These are phyloP conservation scores for Thelonectria blattea DNA, from an alignment of 2,329 filamentous ascomycete species.

Conservation along the genomic window DNA sequence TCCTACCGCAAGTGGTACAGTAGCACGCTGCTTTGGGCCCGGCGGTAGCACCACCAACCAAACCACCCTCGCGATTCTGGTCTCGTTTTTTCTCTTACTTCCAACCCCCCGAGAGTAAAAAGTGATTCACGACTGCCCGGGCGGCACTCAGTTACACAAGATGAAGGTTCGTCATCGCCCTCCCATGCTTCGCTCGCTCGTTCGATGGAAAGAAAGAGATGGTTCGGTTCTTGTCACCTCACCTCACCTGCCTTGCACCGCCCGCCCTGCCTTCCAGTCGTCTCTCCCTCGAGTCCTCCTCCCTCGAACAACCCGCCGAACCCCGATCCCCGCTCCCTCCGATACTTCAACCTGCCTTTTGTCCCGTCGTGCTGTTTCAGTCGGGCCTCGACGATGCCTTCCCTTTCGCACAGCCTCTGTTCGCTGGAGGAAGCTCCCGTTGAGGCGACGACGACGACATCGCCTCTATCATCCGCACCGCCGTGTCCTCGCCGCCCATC, in stretches of 20 bases:
- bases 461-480: slow-evolving; percentile 3
- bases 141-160: slow-evolving; percentile 42
- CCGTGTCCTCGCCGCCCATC: slow-evolving; percentile 13
- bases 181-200: slow-evolving; percentile 22
- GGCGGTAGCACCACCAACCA: slow-evolving; percentile 30
- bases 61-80: slow-evolving; percentile 31
- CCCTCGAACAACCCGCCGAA: not conserved
- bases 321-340: slow-evolving; percentile 8
- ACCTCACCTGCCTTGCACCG: not conserved
- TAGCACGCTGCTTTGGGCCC: slow-evolving; percentile 27
- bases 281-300: not conserved
- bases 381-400: slow-evolving; percentile 11
- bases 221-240: not conserved
- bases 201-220: slow-evolving; percentile 11
- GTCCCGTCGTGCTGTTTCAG: not conserved
- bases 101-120: slow-evolving; percentile 32
- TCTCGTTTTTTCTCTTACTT: slow-evolving; percentile 31
- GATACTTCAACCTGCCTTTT: slow-evolving; percentile 4
- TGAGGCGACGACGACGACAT: not conserved
- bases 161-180: slow-evolving; percentile 45
- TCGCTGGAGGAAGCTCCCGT: not conserved
- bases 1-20: slow-evolving; percentile 21
- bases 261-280: slow-evolving; percentile 12
- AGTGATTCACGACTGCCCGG: slow-evolving; percentile 38
- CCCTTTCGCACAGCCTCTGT: not conserved